Evolutionary conservation across 2,329 filamentous ascomycete genomes (phyloP), one percentile per base, ranked within the genome.

Genomic region (Aureobasidium musti): DNA sequence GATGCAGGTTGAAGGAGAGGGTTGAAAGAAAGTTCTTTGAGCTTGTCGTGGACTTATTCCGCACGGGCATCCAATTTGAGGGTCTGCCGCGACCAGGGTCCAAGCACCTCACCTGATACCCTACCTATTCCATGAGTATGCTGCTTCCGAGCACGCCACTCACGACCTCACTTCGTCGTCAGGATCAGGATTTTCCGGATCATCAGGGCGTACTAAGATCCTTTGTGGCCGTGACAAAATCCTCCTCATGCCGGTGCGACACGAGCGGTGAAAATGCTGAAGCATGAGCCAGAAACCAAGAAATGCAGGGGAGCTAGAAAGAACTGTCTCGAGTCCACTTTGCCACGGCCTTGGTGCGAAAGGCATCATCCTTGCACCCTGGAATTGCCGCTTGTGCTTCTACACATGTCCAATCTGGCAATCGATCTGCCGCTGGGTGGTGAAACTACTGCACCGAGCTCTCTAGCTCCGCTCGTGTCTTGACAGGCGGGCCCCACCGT

Each of bases 401-500:
- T 23, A 33, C 39, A 11, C 23, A 45, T 33, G 26, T 45, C 39
- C 28, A 23, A 14, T 49, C 35, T 47, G 41, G 49, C 57, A 49
- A 61, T 30, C 28, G 57, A 61, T 49, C 57, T 61, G 26, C 57
- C 57, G 43, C 30, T n/a, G 43, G 41, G 57, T 30, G 57, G 57
- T 49, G 57, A 61, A 61, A 61, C 57, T 61, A 61, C 39, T 61
- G 57, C 57, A 61, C 57, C 57, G 57, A 61, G 57, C 57, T 61
- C 56, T 39, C 43, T 61, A 37, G 57, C 19, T 59, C 19, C 39
- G 39, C 57, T 37, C 41, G 43, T 21, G 43, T 49, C 41, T 49
- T 61, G 39, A 60, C 56, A 61, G 57, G 43, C 19, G 57, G 57
- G 28, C n/a, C 43, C 57, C 30, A 30, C 41, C 13, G 3, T 28